Base-by-base conservation (phyloP, 2,329 filamentous ascomycete genomes). In the Graphiopsis chlorocephala region DNA sequence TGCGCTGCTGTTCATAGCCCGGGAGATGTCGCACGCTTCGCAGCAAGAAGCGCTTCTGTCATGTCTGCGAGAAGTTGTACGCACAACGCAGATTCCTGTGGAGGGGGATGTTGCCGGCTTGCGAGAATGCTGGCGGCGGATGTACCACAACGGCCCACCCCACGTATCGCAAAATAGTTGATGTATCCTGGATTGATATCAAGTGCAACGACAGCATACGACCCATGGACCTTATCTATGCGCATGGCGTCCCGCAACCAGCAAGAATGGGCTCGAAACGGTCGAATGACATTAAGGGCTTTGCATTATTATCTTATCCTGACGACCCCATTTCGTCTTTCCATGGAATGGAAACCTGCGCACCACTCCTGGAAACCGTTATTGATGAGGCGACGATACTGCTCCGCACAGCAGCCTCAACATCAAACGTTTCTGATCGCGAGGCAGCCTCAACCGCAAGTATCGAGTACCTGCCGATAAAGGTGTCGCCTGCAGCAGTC, bases 401-500 rank as follows among this genome's bases (percentile, higher is more conserved):
- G 10, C 31, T 56, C 88, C 86, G 75, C 82, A 84, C 53, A 77
- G 76, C 55, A 90, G 83, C 0, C 89, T 87, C 1, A 81, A 80
- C 65, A 84, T 84, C 52, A 90, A 78, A 56, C 7, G 14, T 38
- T 12, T 38, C n/a, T 6, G n/a, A 23, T 14, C 53, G 31, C 20
- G 31, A 53, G 71, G 72, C 67, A 74, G 73, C 4, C 68, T 63
- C 20, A 70, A 58, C 79, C 80, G 80, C 10, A 10, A 64, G 77
- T 2, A 77, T 86, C 3, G 92, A 90, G 75, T 97, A 96, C 28
- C 87, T 90, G 1, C 94, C 94, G 4, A 96, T 91, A 78, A 97
- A 97, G 0, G 94, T 97, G 76, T 98, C 94, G 0, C 94, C 94
- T 4, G 94, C 94, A 1, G 90, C 94, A 7, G 94, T 98, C 1